Evolutionary conservation across 495 filamentous ascomycete genomes (phyloP), one percentile per base, ranked within the genome.

Genomic region (Aspergillus avenaceus): DNA sequence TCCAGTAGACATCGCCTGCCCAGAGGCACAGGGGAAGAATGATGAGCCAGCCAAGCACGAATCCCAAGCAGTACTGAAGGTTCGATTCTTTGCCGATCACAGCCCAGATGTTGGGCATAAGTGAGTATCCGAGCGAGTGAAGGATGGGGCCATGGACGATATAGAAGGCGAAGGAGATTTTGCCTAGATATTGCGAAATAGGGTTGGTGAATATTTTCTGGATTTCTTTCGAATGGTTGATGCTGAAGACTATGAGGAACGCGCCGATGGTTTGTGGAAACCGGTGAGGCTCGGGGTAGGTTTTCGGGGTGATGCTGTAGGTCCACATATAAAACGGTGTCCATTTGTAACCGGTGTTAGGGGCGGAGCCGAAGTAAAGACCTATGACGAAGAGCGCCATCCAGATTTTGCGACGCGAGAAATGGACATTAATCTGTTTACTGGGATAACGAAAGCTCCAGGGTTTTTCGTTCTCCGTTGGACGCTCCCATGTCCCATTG

Each of bases 101-200:
- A 4, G 62, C 62, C 73, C 80, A 81, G 50, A 83, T 74, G 25
- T 70, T 75, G 25, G 70, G 67, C 63, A 83, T 68, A 41, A 83
- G 58, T 0, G 63, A 56, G 44, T 72, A 74, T 27, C 77, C 75
- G 43, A 79, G 65, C 0, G 73, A 66, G 43, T 71, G 71, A 2
- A 83, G 67, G 16, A 83, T 74, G 2, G 80, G 79, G 5, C 80
- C 81, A 52, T 87, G 84, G 13, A 85, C 77, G 34, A 87, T 73
- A 47, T 87, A 87, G 14, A 87, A 77, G 9, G 79, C 72, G 55
- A 74, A 87, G 0, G 81, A 84, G 37, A 87, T 73, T 21, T 77
- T 73, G 31, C 82, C 83, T 12, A 82, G 72, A 55, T 86, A 86
- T 56, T 83, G 83, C 18, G 81, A 79, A 0, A 84, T 38, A 0